phyloP scores from a whole-genome alignment of 352 stramenopile genomes.

The Phytophthora pisi region DNA sequence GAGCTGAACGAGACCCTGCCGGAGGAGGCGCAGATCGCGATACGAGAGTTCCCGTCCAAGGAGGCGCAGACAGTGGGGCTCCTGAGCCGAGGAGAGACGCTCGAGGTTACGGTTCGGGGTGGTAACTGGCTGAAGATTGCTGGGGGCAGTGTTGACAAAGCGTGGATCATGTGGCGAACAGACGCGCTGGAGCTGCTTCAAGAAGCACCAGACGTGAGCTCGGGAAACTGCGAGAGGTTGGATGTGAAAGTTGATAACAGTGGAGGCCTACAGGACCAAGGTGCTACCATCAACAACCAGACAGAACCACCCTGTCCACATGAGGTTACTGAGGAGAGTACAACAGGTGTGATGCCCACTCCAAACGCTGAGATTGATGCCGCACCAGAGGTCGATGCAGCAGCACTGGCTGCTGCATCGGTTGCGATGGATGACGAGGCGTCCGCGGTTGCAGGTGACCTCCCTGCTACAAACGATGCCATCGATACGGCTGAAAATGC shows the following conservation, averaged over 20 bases:
- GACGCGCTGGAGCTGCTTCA: slow-evolving; percentile 54
- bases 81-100: slow-evolving; percentile 56
- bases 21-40: slow-evolving; percentile 67
- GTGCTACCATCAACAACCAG: background rate
- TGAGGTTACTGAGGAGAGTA: background rate
- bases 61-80: slow-evolving; percentile 60
- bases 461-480: no score
- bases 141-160: slow-evolving; percentile 29
- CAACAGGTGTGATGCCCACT: background rate
- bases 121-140: slow-evolving; percentile 64
- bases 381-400: background rate
- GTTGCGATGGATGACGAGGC: background rate
- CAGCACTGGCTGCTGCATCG: no score
- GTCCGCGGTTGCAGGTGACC: no score
- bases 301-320: background rate
- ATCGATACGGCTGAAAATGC: no score
- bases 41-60: slow-evolving; percentile 65
- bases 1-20: slow-evolving; percentile 61
- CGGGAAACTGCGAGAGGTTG: slow-evolving; percentile 23
- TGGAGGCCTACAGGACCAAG: background rate
- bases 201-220: slow-evolving; percentile 38
- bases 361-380: background rate
- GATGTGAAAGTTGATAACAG: no score
- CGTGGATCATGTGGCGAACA: slow-evolving; percentile 79
- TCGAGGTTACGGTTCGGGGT: slow-evolving; percentile 54